A percentile compares a stretch with the other conserved stretches of the same genome.
Conservation (phyloP, 768 basidiomycete species). For the Russula olivacea region DNA sequence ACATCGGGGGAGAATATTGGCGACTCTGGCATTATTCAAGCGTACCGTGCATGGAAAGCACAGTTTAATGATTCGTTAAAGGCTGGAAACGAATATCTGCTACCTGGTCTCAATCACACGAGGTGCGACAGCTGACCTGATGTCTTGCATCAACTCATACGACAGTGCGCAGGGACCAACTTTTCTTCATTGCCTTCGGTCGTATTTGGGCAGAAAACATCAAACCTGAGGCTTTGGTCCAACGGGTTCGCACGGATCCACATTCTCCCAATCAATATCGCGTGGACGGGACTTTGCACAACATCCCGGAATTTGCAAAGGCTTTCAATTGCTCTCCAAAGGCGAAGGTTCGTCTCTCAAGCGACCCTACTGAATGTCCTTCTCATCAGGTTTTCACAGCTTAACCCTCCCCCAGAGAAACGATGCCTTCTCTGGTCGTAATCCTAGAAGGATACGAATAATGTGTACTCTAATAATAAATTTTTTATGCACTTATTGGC, state of each 20-base stretch:
- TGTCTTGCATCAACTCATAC: not conserved
- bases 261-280: slow-evolving; percentile 79
- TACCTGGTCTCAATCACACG: slow-evolving; percentile 77
- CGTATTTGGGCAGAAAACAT: slow-evolving; percentile 83
- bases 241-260: slow-evolving; percentile 79
- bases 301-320: slow-evolving; percentile 82
- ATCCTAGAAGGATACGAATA: slow-evolving; percentile 2
- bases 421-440: slow-evolving; percentile 71
- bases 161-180: slow-evolving; percentile 58
- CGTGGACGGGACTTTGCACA: slow-evolving; percentile 79
- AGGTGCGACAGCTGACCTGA: slow-evolving; percentile 39
- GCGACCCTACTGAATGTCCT: not conserved
- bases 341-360: slow-evolving; percentile 53
- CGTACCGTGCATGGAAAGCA: slow-evolving; percentile 87
- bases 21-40: slow-evolving; percentile 77
- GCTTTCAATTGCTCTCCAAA: slow-evolving; percentile 78
- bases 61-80: slow-evolving; percentile 57
- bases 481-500: not conserved
- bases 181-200: slow-evolving; percentile 91
- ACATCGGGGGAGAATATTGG: slow-evolving; percentile 93
- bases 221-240: slow-evolving; percentile 73
- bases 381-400: slow-evolving; percentile 39
- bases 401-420: slow-evolving; percentile 77
- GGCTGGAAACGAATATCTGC: slow-evolving; percentile 59
- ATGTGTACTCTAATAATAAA: not conserved